Evolutionary conservation across 306 rosid genomes (phyloP), one percentile per base, ranked within the genome.

Genomic region (Coriaria nepalensis): DNA sequence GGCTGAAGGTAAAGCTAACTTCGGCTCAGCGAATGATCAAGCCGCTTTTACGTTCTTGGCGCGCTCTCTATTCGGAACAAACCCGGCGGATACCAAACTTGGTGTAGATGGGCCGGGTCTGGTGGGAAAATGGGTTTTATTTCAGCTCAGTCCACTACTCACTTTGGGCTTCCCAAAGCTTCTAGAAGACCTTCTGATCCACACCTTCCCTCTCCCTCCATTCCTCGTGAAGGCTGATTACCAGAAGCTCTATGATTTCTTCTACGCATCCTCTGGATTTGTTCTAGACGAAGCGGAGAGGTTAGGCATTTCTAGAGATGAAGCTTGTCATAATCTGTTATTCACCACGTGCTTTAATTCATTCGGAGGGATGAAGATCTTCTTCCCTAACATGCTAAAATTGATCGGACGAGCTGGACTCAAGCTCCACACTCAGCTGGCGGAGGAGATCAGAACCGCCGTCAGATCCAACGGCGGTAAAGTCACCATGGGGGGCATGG

Each of bases 341-440:
- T 90, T 85, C 68, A 75, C 94, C 59, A 90, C 94, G 15, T 90
- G 95, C 58, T 90, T 90, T 46, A 90, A 90, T 43, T 68, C 95
- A 0, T 90, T 73, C 3, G 95, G 95, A 0, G 98, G 98, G 2
- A 71, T 90, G 68, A 90, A 67, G 72, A 0, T 81, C 9, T 61
- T 79, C 6, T 85, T 85, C 64, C 92, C 95, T 5, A 71, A 49
- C 59, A 40, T 77, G 58, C 6, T 90, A 8, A 79, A 79, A 41
- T 70, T 67, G 77, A 69, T 90, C 13, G 85, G 82, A 0, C 62
- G 81, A 0, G 85, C 79, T 0, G 98, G 95, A 1, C 70, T 50
- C 0, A 68, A 68, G 1, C 81, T 90, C 9, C 98, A 90, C 49
- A 55, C 68, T 0, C 56, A 45, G 14, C 13, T 90, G 0, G 95